Percentiles rank a stretch among this genome's conserved stretches.
Conservation (phyloP, 768 basidiomycete genomes). For the Tricholoma terreum region DNA sequence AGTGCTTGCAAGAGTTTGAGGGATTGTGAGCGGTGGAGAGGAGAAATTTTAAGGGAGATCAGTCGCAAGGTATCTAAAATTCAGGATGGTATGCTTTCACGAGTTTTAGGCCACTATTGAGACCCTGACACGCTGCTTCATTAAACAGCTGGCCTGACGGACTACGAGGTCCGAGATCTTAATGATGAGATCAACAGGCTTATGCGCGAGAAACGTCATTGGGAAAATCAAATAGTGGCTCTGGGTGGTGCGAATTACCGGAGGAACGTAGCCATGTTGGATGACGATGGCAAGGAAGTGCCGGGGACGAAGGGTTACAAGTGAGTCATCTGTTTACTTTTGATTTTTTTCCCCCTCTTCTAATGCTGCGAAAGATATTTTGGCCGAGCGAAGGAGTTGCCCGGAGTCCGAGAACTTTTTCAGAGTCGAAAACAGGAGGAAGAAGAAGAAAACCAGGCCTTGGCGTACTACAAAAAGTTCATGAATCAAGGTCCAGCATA, state of each 20-base stretch:
- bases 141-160: slow-evolving; percentile 76
- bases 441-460: slow-evolving; percentile 80
- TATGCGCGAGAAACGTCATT: slow-evolving; percentile 92
- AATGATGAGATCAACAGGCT: slow-evolving; percentile 98
- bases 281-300: slow-evolving; percentile 94
- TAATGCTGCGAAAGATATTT: slow-evolving; percentile 66
- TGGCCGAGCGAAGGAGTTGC: slow-evolving; percentile 93
- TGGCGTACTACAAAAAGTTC: slow-evolving; percentile 83
- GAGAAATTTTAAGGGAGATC: slow-evolving; percentile 92
- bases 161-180: slow-evolving; percentile 93
- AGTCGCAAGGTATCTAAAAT: slow-evolving; percentile 97
- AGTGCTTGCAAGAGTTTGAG: slow-evolving; percentile 86
- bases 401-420: slow-evolving; percentile 95
- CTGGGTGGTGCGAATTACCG: slow-evolving; percentile 96
- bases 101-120: slow-evolving; percentile 65
- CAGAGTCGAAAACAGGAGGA: slow-evolving; percentile 81
- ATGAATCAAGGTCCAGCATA: slow-evolving; percentile 84
- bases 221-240: slow-evolving; percentile 97
- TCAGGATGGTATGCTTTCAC: slow-evolving; percentile 71
- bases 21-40: slow-evolving; percentile 94
- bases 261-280: slow-evolving; percentile 89
- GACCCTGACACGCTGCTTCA: neutral
- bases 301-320: slow-evolving; percentile 98
- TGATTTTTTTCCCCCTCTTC: neutral
- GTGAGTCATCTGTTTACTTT: slow-evolving; percentile 37